Evolutionary conservation across 2,329 filamentous ascomycete genomes (phyloP), one percentile per base, ranked within the genome.

Genomic region (Calonectria henricotiae): DNA sequence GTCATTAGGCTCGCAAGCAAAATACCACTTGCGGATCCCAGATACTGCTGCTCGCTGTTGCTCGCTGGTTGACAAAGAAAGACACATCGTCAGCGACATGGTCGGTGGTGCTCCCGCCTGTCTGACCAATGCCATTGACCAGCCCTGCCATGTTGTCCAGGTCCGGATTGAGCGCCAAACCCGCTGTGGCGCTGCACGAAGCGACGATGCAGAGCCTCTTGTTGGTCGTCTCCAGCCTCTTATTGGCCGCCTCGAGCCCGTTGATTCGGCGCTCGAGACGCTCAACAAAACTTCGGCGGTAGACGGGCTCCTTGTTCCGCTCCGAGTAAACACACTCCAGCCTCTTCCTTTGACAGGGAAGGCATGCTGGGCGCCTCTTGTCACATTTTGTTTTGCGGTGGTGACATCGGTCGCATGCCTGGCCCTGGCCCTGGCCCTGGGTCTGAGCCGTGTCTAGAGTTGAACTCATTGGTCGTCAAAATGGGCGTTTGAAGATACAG

Each of bases 1-100:
- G 80, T 80, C 4, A 85, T 77, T 0, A 85, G 72, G 69, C 82
- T 83, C 2, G 84, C 84, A 35, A 86, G 83, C 0, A 85, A 74
- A 7, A 85, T 71, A 0, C 82, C 82, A 62, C 81, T 83, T 0
- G 82, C 80, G 15, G 78, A 84, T 5, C 84, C 84, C 20, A 86
- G 74, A 62, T 83, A 86, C 20, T 84, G 81, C 44, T 80, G 79
- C 4, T 84, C 83, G 0, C 84, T 84, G 8, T 83, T 84, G n/a
- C 5, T 83, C 83, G 41, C 79, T 83, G 17, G 82, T 82, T 82
- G 0, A 83, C 82, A 63, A n/a, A n/a, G 32, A 63, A 63, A 37
- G 61, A 63, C n/a, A 85, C 82, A 66, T 85, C 82, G 32, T 81
- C 81, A 0, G 82, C 79, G 3, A 84, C 79, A 25, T 83, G 81